A percentile compares a stretch with the other conserved stretches of the same genome.
Evolutionary conservation across 2,329 filamentous ascomycete genomes (phyloP).

Genomic region (Aspergillus hiratsukae): DNA sequence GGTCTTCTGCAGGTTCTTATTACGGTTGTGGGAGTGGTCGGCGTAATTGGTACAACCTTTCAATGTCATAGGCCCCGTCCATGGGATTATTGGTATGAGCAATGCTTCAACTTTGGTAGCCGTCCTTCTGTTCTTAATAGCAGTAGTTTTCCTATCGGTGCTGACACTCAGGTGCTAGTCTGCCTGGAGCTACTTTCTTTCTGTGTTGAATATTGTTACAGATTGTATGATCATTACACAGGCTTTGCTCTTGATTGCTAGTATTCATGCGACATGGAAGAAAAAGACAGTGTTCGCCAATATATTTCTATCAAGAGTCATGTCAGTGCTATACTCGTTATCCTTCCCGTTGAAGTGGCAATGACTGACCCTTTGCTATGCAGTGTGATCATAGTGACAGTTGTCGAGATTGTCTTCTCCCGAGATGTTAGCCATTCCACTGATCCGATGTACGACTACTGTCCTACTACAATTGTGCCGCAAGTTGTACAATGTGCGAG

Average conservation of each 20-base stretch:
- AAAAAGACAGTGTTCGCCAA: constrained; percentile 15
- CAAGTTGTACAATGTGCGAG: constrained; percentile 19
- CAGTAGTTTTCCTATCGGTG: no score
- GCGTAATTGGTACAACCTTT: constrained; percentile 15
- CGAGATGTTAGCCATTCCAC: constrained; percentile 4
- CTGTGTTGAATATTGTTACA: constrained; percentile 18
- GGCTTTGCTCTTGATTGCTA: constrained; percentile 15
- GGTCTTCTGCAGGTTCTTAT: constrained; percentile 10
- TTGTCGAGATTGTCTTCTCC: constrained; percentile 13
- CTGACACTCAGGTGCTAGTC: no score
- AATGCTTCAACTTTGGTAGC: constrained; percentile 17
- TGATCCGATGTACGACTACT: constrained; percentile 17
- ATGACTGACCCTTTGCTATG: not conserved
- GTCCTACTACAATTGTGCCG: constrained; percentile 14
- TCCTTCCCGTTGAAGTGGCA: not conserved
- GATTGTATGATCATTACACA: constrained; percentile 18
- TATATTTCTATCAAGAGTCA: constrained; percentile 18
- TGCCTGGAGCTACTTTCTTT: constrained; percentile 16
- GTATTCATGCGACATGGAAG: constrained; percentile 17
- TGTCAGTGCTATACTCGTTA: constrained; percentile 10
- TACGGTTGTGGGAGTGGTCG: constrained; percentile 11
- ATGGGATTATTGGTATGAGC: constrained; percentile 16
- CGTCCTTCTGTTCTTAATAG: not conserved
- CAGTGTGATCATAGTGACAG: constrained; percentile 12
- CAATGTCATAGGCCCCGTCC: constrained; percentile 15